phyloP scores from a whole-genome alignment of 805 yeast genomes.

The Monosporozyma servazzii region DNA sequence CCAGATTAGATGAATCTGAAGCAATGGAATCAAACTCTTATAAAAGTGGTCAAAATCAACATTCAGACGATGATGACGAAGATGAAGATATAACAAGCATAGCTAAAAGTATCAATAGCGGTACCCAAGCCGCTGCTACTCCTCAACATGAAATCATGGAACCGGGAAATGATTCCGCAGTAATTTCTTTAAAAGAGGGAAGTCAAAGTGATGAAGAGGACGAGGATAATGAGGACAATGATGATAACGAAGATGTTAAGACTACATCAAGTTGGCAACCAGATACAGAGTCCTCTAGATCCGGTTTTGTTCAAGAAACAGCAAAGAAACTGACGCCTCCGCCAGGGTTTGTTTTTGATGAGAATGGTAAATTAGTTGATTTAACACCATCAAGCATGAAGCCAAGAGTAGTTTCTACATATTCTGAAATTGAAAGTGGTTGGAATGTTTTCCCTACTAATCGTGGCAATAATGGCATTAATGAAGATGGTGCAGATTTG shows the following conservation, averaged over 20 bases:
- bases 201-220: not conserved
- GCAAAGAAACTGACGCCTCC: conserved; percentile 22
- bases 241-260: conserved; percentile 1
- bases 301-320: conserved; percentile 35
- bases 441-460: conserved; percentile 31
- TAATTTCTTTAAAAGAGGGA: not conserved
- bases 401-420: conserved; percentile 22
- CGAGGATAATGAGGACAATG: not conserved
- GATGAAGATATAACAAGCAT: not conserved
- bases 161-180: not conserved
- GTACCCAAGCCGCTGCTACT: not conserved
- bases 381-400: conserved; percentile 26
- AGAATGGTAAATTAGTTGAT: conserved; percentile 26
- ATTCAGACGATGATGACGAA: not conserved
- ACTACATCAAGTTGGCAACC: conserved; percentile 40
- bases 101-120: not conserved
- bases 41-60: not conserved
- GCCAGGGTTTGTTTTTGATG: conserved; percentile 30
- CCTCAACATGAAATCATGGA: not conserved
- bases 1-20: not conserved
- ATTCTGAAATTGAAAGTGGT: conserved; percentile 28
- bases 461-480: conserved; percentile 1
- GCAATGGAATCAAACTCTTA: not conserved
- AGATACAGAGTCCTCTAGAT: conserved; percentile 34
- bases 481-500: conserved; percentile 18